Conservation (phyloP, 164 flowering plant genomes). For the Aristolochia californica region DNA sequence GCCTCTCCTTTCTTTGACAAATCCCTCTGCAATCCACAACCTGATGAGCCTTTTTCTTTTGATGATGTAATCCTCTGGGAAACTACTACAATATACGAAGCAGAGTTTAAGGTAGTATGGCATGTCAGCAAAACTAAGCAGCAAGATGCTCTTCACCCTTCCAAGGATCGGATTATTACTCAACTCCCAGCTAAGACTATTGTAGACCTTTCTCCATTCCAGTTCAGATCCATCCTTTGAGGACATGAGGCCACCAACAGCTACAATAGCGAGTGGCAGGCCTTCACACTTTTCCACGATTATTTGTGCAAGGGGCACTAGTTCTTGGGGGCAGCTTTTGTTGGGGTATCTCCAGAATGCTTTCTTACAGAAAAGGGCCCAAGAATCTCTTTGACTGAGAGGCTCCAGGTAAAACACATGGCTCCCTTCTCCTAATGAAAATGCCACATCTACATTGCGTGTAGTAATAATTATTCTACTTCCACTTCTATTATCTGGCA, state of each 20-base stretch:
- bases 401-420: background rate
- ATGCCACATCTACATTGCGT: constrained; percentile 23
- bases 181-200: constrained; percentile 8
- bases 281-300: constrained; percentile 16
- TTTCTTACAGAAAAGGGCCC: constrained; percentile 3
- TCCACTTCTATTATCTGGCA: constrained; percentile 15
- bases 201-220: constrained; percentile 8
- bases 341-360: background rate
- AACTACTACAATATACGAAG: constrained; percentile 12
- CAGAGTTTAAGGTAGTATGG: constrained; percentile 14
- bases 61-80: constrained; percentile 13
- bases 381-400: background rate
- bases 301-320: background rate
- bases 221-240: background rate
- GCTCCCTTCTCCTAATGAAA: constrained; percentile 15
- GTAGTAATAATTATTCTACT: constrained; percentile 29
- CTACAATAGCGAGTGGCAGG: constrained; percentile 15
- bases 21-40: constrained; percentile 22
- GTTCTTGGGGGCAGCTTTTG: background rate
- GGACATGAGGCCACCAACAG: constrained; percentile 11
- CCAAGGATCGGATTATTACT: constrained; percentile 1
- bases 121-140: constrained; percentile 8
- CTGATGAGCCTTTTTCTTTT: constrained; percentile 6
- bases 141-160: background rate
- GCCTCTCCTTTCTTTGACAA: background rate